phyloP scores from a whole-genome alignment of 192 early-diverging fungal species.

The Backusella parvicylindrica region DNA sequence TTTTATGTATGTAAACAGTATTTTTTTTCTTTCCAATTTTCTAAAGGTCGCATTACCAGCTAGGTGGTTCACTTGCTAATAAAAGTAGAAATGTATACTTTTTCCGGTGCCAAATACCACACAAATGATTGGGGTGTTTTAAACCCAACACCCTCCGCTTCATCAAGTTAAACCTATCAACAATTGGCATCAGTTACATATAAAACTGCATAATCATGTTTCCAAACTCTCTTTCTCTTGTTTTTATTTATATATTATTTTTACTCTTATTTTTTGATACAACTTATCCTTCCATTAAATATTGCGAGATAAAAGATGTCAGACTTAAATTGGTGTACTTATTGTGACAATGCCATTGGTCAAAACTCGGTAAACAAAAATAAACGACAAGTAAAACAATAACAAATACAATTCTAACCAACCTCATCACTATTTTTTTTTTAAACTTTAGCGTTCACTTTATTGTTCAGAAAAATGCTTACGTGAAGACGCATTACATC shows the following conservation, averaged over 20 bases:
- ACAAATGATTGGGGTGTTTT: not conserved
- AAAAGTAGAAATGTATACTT: not conserved
- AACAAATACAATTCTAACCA: not conserved
- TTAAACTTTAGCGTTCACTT: not conserved
- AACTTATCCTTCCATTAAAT: not conserved
- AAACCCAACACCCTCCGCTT: not conserved
- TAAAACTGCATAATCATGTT: not conserved
- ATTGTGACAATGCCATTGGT: not conserved
- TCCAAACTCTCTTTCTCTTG: not conserved
- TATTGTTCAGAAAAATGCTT: slow-evolving; percentile 11
- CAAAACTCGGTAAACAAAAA: not conserved
- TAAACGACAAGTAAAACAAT: not conserved
- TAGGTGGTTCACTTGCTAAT: not conserved
- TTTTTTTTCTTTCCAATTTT: not conserved
- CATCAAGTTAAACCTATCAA: not conserved
- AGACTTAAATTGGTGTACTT: slow-evolving; percentile 10
- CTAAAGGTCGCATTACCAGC: not conserved
- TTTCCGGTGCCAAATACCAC: not conserved
- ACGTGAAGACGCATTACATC: not conserved
- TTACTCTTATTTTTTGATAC: not conserved
- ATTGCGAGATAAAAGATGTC: not conserved
- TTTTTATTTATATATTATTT: not conserved
- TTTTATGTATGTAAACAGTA: not conserved
- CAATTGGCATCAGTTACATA: not conserved
- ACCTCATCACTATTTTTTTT: not conserved